Conservation (phyloP, 1,284 basidiomycete species). For the Fomitopsis schrenkii region DNA sequence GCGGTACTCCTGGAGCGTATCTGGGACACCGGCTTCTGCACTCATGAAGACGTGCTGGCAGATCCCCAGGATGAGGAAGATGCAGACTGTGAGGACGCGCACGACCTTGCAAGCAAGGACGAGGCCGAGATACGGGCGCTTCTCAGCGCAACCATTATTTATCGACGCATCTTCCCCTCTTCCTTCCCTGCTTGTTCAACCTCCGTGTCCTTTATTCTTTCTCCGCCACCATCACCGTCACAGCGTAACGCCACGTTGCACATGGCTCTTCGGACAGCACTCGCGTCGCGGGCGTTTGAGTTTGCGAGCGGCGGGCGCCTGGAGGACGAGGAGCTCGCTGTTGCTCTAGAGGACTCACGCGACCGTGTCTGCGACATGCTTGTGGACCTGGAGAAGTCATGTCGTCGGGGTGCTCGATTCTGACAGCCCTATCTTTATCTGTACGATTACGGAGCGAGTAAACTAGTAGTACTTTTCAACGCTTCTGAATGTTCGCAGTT, state of each 20-base stretch:
- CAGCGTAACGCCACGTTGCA: constrained; percentile 36
- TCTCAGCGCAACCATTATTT: constrained; percentile 52
- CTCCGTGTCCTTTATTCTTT: constrained; percentile 40
- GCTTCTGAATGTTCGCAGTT: not conserved
- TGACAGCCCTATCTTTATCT: not conserved
- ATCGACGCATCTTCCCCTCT: constrained; percentile 52
- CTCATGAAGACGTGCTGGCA: constrained; percentile 25
- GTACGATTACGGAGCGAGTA: not conserved
- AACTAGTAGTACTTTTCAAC: not conserved
- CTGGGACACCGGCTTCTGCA: constrained; percentile 36
- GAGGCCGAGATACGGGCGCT: constrained; percentile 46
- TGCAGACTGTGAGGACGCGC: constrained; percentile 30
- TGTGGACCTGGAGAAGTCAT: constrained; percentile 33
- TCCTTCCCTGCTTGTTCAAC: constrained; percentile 28
- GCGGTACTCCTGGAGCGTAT: constrained; percentile 51
- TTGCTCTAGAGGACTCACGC: constrained; percentile 56
- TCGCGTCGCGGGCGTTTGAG: constrained; percentile 63
- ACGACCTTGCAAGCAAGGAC: constrained; percentile 29
- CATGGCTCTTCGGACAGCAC: constrained; percentile 41
- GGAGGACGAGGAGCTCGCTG: constrained; percentile 28
- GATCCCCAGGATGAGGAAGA: constrained; percentile 18
- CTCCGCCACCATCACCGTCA: constrained; percentile 55
- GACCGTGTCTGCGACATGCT: constrained; percentile 67
- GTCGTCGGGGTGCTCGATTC: constrained; percentile 11
- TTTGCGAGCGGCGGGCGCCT: constrained; percentile 23